Evolutionary conservation across 768 basidiomycete species (phyloP).

Genomic region (Suillus americanus): DNA sequence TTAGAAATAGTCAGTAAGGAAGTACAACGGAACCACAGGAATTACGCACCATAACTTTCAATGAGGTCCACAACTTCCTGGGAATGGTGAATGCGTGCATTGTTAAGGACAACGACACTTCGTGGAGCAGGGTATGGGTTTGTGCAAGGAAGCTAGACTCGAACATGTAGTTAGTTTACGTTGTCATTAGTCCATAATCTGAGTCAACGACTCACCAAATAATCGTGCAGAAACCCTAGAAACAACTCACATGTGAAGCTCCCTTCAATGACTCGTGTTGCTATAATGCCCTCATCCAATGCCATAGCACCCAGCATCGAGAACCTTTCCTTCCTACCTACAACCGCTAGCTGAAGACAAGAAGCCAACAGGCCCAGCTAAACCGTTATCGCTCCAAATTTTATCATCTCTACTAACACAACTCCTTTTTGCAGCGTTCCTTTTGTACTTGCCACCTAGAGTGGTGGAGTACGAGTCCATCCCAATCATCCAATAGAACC

Average conservation of each 20-base stretch:
- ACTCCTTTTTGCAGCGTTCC: no score
- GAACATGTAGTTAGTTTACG: not conserved
- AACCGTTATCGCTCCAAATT: no score
- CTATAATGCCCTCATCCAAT: constrained; percentile 22
- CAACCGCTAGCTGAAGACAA: no score
- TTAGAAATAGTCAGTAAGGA: constrained; percentile 4
- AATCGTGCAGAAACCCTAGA: constrained; percentile 16
- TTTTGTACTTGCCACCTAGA: no score
- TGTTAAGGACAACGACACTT: constrained; percentile 19
- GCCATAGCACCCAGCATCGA: no score
- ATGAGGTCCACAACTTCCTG: constrained; percentile 17
- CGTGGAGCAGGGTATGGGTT: constrained; percentile 21
- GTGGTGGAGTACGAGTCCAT: no score
- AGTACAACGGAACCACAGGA: constrained; percentile 14
- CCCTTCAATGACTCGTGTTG: constrained; percentile 21
- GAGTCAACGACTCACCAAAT: constrained; percentile 14
- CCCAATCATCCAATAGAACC: no score
- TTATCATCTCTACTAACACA: no score
- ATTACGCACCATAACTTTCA: not conserved
- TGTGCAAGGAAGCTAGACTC: constrained; percentile 17
- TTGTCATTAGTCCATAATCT: not conserved
- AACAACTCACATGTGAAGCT: constrained; percentile 17
- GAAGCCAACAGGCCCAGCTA: no score
- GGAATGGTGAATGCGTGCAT: constrained; percentile 20
- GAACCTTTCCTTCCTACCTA: no score